Conservation (phyloP, 2,329 filamentous ascomycete species). For the Alternaria triticina region DNA sequence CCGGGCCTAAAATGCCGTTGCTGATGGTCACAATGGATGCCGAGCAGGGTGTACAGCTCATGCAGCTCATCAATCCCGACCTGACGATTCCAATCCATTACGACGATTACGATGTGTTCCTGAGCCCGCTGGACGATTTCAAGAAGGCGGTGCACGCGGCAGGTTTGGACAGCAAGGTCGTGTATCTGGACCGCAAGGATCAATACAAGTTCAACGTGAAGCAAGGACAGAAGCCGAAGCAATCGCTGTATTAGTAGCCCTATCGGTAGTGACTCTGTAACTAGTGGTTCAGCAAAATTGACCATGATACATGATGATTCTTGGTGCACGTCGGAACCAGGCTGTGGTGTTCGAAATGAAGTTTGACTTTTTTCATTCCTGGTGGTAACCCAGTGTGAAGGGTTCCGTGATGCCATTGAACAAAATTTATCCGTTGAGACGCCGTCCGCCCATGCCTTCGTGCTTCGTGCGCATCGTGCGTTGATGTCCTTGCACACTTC, state of each 20-base stretch:
- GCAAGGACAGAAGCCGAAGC: slow-evolving; percentile 15
- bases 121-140: slow-evolving; percentile 66
- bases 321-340: neutral
- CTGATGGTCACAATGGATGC: slow-evolving; percentile 75
- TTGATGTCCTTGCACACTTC: slow-evolving; percentile 14
- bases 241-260: slow-evolving; percentile 10
- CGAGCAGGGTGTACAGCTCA: slow-evolving; percentile 65
- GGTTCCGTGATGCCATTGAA: slow-evolving; percentile 42
- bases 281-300: slow-evolving; percentile 3
- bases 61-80: slow-evolving; percentile 65
- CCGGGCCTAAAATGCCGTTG: slow-evolving; percentile 63
- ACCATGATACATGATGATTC: neutral
- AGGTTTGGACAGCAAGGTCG: slow-evolving; percentile 60
- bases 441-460: slow-evolving; percentile 37
- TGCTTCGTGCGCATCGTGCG: slow-evolving; percentile 21
- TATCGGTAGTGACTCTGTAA: neutral
- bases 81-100: slow-evolving; percentile 62
- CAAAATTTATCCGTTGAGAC: slow-evolving; percentile 41
- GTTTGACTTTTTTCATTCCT: slow-evolving; percentile 42
- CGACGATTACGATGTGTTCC: slow-evolving; percentile 63
- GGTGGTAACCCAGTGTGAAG: slow-evolving; percentile 27
- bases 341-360: slow-evolving; percentile 23
- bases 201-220: slow-evolving; percentile 62
- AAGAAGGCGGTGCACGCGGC: slow-evolving; percentile 61
- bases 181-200: slow-evolving; percentile 67